These are phyloP conservation scores for Oryza officinalis DNA, from an alignment of 176 grass and related monocot species.

Conservation along the genomic window DNA sequence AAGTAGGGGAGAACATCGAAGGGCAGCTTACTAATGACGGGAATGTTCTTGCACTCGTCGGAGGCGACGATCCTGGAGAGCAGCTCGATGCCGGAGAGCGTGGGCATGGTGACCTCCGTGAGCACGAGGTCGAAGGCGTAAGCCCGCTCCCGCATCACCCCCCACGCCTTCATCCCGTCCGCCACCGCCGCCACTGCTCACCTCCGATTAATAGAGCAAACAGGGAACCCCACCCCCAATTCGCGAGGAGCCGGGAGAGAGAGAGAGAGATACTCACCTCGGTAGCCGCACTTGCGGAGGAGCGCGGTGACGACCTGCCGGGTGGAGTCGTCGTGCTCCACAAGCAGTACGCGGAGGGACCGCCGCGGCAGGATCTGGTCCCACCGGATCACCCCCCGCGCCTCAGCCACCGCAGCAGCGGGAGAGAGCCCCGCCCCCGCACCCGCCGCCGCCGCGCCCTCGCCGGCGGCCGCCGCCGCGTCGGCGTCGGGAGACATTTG, in stretches of 20 bases:
- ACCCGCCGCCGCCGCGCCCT: not conserved
- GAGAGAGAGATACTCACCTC: constrained; percentile 40
- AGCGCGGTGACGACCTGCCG: constrained; percentile 93
- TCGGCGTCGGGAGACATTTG: constrained; percentile 60
- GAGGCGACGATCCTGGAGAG: constrained; percentile 70
- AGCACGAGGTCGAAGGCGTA: constrained; percentile 93
- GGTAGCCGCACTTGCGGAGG: constrained; percentile 94
- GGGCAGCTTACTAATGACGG: constrained; percentile 78
- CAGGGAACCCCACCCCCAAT: not conserved
- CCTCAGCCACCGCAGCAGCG: not conserved
- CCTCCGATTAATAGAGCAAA: not conserved
- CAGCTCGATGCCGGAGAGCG: constrained; percentile 83
- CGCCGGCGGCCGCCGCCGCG: not conserved
- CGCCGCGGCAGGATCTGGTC: constrained; percentile 81
- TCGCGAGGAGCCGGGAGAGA: not conserved
- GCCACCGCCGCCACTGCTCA: constrained; percentile 66
- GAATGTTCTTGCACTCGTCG: constrained; percentile 88
- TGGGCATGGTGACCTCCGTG: constrained; percentile 93
- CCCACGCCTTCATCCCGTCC: constrained; percentile 93
- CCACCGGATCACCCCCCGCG: constrained; percentile 55
- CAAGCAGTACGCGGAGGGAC: constrained; percentile 81
- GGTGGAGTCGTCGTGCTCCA: constrained; percentile 95
- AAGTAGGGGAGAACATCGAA: too few relatives aligned
- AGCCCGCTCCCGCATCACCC: constrained; percentile 63
- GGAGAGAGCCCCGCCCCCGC: too few relatives aligned